Percentiles rank a stretch among this genome's conserved stretches.
Conservation (phyloP, 371 early-diverging fungal genomes). For the Batrachochytrium dendrobatidis region DNA sequence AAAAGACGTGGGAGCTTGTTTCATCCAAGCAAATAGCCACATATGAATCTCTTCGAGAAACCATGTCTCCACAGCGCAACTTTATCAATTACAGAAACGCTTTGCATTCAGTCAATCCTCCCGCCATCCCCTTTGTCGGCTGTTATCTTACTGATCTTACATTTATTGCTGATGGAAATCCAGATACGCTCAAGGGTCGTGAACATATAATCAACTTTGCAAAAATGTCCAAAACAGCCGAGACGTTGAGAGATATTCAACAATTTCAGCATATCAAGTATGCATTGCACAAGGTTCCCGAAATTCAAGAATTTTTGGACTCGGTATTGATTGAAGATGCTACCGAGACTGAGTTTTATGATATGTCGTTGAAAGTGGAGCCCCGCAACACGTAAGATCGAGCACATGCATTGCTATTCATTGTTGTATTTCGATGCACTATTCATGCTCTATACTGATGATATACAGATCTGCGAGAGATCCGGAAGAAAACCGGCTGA, state of each 20-base stretch:
- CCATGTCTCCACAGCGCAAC: slow-evolving; percentile 77
- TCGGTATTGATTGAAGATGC: background rate
- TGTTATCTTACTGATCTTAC: slow-evolving; percentile 82
- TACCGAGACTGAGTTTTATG: background rate
- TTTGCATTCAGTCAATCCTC: slow-evolving; percentile 78
- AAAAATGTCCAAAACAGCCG: slow-evolving; percentile 80
- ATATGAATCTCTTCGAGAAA: slow-evolving; percentile 40
- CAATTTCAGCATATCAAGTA: slow-evolving; percentile 88
- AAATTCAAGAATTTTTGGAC: slow-evolving; percentile 68
- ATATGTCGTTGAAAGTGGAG: background rate
- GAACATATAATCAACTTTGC: slow-evolving; percentile 78
- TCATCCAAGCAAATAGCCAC: slow-evolving; percentile 8
- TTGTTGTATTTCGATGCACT: too few species aligned
- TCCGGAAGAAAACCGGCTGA: too few species aligned
- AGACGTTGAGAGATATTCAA: slow-evolving; percentile 86
- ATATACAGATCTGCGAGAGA: too few species aligned
- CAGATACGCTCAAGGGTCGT: slow-evolving; percentile 56
- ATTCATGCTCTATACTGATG: too few species aligned
- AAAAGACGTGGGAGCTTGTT: slow-evolving; percentile 72
- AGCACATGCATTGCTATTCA: too few species aligned
- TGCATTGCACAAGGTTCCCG: slow-evolving; percentile 61
- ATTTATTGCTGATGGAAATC: slow-evolving; percentile 89
- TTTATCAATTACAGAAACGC: slow-evolving; percentile 80
- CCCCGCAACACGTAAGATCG: background rate
- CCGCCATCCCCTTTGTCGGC: slow-evolving; percentile 86